Evolutionary conservation across 2,329 filamentous ascomycete species (phyloP).

Genomic region (Xylariaceae sp.): DNA sequence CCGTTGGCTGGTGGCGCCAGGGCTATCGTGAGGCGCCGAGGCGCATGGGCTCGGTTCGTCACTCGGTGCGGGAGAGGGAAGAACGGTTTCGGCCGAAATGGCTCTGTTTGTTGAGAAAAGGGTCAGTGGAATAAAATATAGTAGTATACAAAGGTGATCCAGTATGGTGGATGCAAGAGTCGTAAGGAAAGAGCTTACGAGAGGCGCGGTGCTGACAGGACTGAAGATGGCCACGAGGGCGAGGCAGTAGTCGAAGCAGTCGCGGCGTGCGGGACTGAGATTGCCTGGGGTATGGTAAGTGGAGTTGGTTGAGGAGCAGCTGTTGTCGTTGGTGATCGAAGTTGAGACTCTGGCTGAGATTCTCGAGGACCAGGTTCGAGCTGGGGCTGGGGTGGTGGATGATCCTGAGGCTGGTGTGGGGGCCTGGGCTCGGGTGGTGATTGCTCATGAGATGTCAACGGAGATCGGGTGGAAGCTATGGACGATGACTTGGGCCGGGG

Average conservation of each 20-base stretch:
- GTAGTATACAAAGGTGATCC: not conserved
- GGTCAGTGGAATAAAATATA: not conserved
- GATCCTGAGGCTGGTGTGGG: not conserved
- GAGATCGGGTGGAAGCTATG: no score
- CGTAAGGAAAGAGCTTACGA: slow-evolving; percentile 19
- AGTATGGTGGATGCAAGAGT: not conserved
- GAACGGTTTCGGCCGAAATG: slow-evolving; percentile 32
- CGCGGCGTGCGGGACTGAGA: no score
- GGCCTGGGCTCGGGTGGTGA: not conserved
- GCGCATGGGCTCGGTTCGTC: slow-evolving; percentile 52
- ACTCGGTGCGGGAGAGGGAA: slow-evolving; percentile 61
- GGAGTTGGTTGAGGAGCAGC: no score
- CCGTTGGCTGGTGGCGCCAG: slow-evolving; percentile 27
- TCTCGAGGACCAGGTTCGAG: not conserved
- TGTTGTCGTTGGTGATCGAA: no score
- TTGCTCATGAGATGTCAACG: not conserved
- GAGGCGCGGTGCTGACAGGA: slow-evolving; percentile 10
- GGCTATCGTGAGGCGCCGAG: slow-evolving; percentile 33
- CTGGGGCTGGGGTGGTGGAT: not conserved
- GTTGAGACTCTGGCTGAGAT: no score
- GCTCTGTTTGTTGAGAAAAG: slow-evolving; percentile 4
- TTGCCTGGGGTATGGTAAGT: no score
- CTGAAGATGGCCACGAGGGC: not conserved
- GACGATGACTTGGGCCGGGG: no score
- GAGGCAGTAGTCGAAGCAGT: not conserved